phyloP scores from a whole-genome alignment of 768 basidiomycete genomes.

The Trichaptum fuscoviolaceum region DNA sequence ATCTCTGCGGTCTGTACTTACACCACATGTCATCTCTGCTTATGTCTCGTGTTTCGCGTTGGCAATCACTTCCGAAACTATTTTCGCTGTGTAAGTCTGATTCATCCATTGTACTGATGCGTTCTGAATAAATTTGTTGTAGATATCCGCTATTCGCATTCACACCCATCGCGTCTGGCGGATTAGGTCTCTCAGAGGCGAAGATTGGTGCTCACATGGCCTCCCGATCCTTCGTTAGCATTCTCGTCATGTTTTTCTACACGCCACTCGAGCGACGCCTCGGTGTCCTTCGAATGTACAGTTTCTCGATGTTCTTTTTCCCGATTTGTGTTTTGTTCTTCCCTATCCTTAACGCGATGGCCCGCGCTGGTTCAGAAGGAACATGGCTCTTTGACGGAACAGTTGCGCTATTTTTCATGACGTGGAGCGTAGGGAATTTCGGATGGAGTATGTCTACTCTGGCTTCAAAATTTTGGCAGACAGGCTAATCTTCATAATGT shows the following conservation, averaged over 20 bases:
- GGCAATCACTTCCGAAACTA: conserved; percentile 7
- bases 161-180: conserved; percentile 13
- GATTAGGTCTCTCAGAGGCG: conserved; percentile 14
- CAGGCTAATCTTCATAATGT: not conserved
- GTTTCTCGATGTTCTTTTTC: conserved; percentile 6
- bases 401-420: conserved; percentile 7
- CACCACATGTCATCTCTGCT: conserved; percentile 12
- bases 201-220: conserved; percentile 14
- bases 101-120: not conserved
- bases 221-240: conserved; percentile 10
- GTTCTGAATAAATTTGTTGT: not conserved
- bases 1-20: conserved; percentile 6
- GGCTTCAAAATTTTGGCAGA: not conserved
- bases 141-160: conserved; percentile 13
- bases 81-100: conserved; percentile 10
- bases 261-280: conserved; percentile 5
- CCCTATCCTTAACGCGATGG: conserved; percentile 10
- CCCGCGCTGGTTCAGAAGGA: not conserved
- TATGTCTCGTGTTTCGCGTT: conserved; percentile 8
- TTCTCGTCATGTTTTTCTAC: conserved; percentile 8
- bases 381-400: conserved; percentile 6
- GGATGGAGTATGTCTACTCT: conserved; percentile 9
- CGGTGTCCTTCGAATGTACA: conserved; percentile 11
- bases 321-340: conserved; percentile 8
- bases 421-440: conserved; percentile 9